Conservation (phyloP, 2,329 filamentous ascomycete species). For the Aspergillus carbonarius region DNA sequence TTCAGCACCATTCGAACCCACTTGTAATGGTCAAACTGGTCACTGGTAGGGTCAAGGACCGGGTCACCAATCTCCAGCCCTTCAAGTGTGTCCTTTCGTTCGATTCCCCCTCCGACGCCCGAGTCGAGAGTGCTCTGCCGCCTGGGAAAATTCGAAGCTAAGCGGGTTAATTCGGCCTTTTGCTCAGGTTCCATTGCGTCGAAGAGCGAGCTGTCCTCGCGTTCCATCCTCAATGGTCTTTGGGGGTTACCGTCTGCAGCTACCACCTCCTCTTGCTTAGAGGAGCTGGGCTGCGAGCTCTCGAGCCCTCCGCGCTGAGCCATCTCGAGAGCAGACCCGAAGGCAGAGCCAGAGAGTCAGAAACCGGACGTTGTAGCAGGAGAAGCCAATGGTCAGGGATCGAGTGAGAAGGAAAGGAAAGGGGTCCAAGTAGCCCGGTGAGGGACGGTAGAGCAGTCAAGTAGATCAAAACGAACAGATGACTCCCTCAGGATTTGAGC, state of each 20-base stretch:
- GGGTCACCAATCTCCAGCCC: conserved; percentile 48
- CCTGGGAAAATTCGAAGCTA: conserved; percentile 31
- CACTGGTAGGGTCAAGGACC: conserved; percentile 52
- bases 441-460: not conserved
- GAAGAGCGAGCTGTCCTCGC: conserved; percentile 23
- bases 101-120: conserved; percentile 19
- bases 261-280: conserved; percentile 13
- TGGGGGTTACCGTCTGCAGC: conserved; percentile 15
- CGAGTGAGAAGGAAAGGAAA: not conserved
- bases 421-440: not conserved
- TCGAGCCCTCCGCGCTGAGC: conserved; percentile 6
- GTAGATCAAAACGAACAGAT: not conserved
- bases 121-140: conserved; percentile 19
- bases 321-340: conserved; percentile 8
- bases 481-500: not conserved
- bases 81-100: conserved; percentile 35
- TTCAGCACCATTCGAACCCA: conserved; percentile 52
- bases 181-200: conserved; percentile 28
- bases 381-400: too few relatives aligned
- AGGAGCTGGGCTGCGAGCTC: conserved; percentile 15
- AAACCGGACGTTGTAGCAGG: not conserved
- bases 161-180: conserved; percentile 26
- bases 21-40: conserved; percentile 55
- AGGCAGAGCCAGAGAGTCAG: not conserved
- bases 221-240: conserved; percentile 13